Percentiles rank a stretch among this genome's conserved stretches.
These are phyloP conservation scores for Penicillium antarcticum DNA, from an alignment of 495 filamentous ascomycete species.

Conservation along the genomic window DNA sequence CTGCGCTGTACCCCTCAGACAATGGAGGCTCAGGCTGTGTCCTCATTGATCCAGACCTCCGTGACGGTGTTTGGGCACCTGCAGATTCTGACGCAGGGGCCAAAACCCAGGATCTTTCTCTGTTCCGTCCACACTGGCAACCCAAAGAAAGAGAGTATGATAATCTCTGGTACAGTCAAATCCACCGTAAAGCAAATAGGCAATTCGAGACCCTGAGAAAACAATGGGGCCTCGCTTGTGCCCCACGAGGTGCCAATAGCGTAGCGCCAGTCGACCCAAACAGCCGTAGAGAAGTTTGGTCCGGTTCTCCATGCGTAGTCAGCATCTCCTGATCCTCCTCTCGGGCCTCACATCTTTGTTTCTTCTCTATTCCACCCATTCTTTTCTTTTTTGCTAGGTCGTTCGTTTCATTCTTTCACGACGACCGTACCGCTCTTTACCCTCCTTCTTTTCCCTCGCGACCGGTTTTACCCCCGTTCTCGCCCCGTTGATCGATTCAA, in stretches of 20 bases:
- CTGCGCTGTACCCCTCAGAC: constrained; percentile 1
- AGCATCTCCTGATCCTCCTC: constrained; percentile 30
- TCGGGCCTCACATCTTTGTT: constrained; percentile 14
- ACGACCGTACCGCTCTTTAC: constrained; percentile 30
- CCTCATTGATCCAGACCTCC: background rate
- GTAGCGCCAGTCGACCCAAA: background rate
- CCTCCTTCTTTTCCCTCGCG: constrained; percentile 25
- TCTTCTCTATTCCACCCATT: constrained; percentile 22
- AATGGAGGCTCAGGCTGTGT: background rate
- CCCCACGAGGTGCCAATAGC: constrained; percentile 21
- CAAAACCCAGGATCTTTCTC: constrained; percentile 4
- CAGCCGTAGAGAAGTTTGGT: background rate
- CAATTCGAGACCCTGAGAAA: constrained; percentile 8
- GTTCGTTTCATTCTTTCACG: constrained; percentile 47
- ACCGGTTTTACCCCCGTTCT: constrained; percentile 24
- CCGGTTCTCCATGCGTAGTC: constrained; percentile 13
- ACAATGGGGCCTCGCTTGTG: background rate
- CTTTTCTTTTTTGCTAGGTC: constrained; percentile 25
- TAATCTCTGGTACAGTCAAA: background rate
- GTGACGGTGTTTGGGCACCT: constrained; percentile 6
- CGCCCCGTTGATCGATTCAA: constrained; percentile 31
- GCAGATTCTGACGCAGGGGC: constrained; percentile 19
- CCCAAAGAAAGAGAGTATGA: no score
- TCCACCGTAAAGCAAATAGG: background rate
- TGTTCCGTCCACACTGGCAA: background rate